A percentile compares a stretch with the other conserved stretches of the same genome.
These are phyloP conservation scores for Choiromyces venosus DNA, from an alignment of 495 filamentous ascomycete genomes.

Conservation along the genomic window DNA sequence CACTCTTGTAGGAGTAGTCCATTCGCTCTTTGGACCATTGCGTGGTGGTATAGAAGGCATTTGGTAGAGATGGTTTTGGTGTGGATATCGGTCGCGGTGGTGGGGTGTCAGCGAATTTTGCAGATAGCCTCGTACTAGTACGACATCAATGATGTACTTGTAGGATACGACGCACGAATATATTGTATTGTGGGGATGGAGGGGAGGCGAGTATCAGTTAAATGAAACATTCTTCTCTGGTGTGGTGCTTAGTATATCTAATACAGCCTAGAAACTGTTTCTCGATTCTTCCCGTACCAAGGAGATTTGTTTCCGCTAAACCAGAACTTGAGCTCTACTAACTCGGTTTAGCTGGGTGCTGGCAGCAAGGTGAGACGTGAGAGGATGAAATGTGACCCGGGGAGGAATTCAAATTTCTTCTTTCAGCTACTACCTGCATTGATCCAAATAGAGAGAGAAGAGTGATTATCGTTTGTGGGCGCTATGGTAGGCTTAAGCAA, in stretches of 20 bases:
- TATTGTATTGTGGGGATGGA: neutral
- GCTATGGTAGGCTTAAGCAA: neutral
- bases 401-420: neutral
- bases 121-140: too few species aligned
- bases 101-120: too few species aligned
- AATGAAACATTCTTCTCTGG: neutral
- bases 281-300: slow-evolving; percentile 8
- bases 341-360: neutral
- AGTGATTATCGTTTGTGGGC: neutral
- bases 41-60: too few species aligned
- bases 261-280: slow-evolving; percentile 7
- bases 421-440: neutral
- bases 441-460: neutral
- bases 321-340: neutral
- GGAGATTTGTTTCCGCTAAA: slow-evolving; percentile 10
- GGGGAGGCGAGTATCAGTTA: neutral
- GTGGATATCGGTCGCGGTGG: too few species aligned
- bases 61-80: too few species aligned
- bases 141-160: neutral
- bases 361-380: slow-evolving; percentile 12
- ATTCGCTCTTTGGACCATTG: too few species aligned
- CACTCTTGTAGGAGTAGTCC: too few species aligned
- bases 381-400: slow-evolving; percentile 4
- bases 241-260: slow-evolving; percentile 4
- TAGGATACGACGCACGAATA: neutral